Evolutionary conservation across 179 eudicot genomes (phyloP).

Genomic region (Patellifolia procumbens): DNA sequence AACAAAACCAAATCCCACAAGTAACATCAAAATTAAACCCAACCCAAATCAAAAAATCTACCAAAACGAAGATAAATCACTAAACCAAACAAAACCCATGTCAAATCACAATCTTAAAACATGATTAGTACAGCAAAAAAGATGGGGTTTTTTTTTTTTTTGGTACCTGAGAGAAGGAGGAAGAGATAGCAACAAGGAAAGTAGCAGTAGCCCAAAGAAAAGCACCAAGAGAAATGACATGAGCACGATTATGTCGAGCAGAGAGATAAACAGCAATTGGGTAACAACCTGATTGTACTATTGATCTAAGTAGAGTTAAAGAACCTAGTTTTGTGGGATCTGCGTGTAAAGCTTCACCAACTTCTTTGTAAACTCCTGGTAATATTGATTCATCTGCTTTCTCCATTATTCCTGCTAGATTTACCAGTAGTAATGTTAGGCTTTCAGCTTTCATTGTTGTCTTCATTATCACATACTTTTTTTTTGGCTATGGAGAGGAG

Average conservation of each 20-base stretch:
- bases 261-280: conserved; percentile 84
- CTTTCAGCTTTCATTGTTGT: conserved; percentile 42
- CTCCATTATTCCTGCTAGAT: conserved; percentile 90
- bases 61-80: background rate
- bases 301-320: conserved; percentile 75
- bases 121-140: too few species aligned
- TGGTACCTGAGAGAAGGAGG: conserved; percentile 64
- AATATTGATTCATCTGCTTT: conserved; percentile 84
- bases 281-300: conserved; percentile 76
- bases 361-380: conserved; percentile 88
- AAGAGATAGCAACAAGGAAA: conserved; percentile 67
- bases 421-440: conserved; percentile 62
- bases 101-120: background rate
- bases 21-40: background rate
- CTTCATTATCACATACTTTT: background rate
- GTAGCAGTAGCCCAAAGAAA: conserved; percentile 91
- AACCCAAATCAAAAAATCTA: background rate
- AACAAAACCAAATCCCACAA: background rate
- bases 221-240: conserved; percentile 81
- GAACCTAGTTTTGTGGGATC: conserved; percentile 82
- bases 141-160: too few species aligned
- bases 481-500: background rate
- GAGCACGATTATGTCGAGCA: conserved; percentile 68
- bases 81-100: background rate
- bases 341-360: conserved; percentile 70